Percentiles rank a stretch among this genome's conserved stretches.
These are phyloP conservation scores for Collybia nuda DNA, from an alignment of 768 basidiomycete genomes.

Conservation along the genomic window DNA sequence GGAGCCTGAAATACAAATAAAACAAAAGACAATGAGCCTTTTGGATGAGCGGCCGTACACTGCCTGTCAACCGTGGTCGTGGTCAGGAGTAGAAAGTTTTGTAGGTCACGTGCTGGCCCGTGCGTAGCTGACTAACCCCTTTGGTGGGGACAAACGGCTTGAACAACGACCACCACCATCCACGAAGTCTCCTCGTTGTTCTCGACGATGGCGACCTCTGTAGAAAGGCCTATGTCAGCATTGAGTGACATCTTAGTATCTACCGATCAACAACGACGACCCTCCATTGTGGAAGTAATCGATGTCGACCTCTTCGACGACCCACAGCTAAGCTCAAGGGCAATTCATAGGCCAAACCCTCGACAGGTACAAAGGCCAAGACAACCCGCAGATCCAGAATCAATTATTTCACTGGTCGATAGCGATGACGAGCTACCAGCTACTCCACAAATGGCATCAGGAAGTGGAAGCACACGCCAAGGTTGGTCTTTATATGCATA, in stretches of 20 bases:
- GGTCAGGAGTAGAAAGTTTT: no score
- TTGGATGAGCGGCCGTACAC: no score
- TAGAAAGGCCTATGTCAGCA: slow-evolving; percentile 25
- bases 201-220: slow-evolving; percentile 27
- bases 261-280: slow-evolving; percentile 15
- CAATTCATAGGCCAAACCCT: slow-evolving; percentile 8
- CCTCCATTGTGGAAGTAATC: slow-evolving; percentile 38
- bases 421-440: slow-evolving; percentile 36
- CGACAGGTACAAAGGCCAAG: slow-evolving; percentile 10
- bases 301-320: slow-evolving; percentile 42
- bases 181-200: background rate
- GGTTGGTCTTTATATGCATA: slow-evolving; percentile 7
- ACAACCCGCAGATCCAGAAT: slow-evolving; percentile 16
- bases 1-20: no score
- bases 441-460: slow-evolving; percentile 8
- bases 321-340: slow-evolving; percentile 8
- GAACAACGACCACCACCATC: slow-evolving; percentile 22
- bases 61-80: no score
- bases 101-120: background rate
- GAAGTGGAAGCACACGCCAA: slow-evolving; percentile 9
- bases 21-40: no score
- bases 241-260: slow-evolving; percentile 18
- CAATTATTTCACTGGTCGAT: slow-evolving; percentile 32
- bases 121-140: slow-evolving; percentile 2
- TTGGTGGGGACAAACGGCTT: slow-evolving; percentile 5